phyloP scores from a whole-genome alignment of 768 basidiomycete genomes.

The Crepidotus variabilis region DNA sequence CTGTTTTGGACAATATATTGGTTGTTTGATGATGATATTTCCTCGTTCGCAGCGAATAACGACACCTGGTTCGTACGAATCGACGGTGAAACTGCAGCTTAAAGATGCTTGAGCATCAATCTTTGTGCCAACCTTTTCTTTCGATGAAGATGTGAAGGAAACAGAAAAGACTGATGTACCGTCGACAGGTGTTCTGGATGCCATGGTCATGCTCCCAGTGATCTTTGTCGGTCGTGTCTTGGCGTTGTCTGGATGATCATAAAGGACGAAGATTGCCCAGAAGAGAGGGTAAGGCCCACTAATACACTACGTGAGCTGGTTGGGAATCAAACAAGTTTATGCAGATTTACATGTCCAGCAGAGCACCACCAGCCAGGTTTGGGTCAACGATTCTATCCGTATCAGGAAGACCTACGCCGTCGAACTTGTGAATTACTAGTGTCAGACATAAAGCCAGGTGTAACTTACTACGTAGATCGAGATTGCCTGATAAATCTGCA shows the following conservation, averaged over 20 bases:
- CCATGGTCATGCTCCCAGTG: slow-evolving; percentile 72
- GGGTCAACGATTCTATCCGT: slow-evolving; percentile 81
- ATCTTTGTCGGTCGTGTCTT: slow-evolving; percentile 51
- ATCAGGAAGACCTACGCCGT: slow-evolving; percentile 49
- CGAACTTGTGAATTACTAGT: neutral
- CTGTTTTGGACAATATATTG: slow-evolving; percentile 63
- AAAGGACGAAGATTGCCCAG: slow-evolving; percentile 78
- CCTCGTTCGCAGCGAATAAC: slow-evolving; percentile 75
- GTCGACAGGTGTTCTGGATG: slow-evolving; percentile 76
- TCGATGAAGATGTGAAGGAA: slow-evolving; percentile 39
- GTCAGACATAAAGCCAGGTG: neutral
- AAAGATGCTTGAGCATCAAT: slow-evolving; percentile 72
- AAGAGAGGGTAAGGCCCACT: slow-evolving; percentile 82
- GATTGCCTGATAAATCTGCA: slow-evolving; percentile 76
- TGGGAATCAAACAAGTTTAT: neutral
- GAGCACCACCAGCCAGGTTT: slow-evolving; percentile 72
- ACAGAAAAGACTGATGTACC: slow-evolving; percentile 71
- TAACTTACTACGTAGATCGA: slow-evolving; percentile 57
- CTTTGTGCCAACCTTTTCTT: slow-evolving; percentile 33
- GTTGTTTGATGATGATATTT: slow-evolving; percentile 56
- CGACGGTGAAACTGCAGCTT: slow-evolving; percentile 61
- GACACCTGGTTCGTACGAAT: slow-evolving; percentile 46
- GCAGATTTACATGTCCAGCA: slow-evolving; percentile 73
- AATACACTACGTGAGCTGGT: neutral
- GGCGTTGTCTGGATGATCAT: slow-evolving; percentile 77